These are phyloP conservation scores for Chytriomyces sp. DNA, from an alignment of 192 early-diverging fungal genomes.

Conservation along the genomic window DNA sequence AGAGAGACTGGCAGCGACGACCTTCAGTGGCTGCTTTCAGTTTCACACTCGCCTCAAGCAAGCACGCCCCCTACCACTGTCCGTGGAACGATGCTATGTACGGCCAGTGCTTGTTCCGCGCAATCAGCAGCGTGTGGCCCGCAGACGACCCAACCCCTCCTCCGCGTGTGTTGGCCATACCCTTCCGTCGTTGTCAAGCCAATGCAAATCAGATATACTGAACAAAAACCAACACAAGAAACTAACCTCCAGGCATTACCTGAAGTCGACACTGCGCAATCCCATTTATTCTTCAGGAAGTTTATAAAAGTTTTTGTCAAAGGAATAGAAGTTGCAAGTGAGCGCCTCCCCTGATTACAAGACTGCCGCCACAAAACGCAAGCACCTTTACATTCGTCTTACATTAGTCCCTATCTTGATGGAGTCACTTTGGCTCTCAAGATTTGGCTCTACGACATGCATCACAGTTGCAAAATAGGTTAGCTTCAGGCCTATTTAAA, in stretches of 20 bases:
- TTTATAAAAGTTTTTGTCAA: not conserved
- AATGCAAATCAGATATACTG: too few species aligned
- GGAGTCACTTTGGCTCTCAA: too few species aligned
- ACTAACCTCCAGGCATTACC: not conserved
- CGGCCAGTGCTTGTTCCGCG: conserved; percentile 47
- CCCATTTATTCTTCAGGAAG: not conserved
- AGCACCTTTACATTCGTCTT: too few species aligned
- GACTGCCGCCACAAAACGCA: too few species aligned
- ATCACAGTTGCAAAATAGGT: too few species aligned
- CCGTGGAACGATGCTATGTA: conserved; percentile 52
- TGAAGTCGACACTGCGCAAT: not conserved
- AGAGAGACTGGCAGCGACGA: conserved; percentile 43
- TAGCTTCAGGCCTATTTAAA: too few species aligned
- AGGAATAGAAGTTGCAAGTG: too few species aligned
- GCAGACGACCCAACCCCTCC: not conserved
- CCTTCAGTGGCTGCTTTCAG: not conserved
- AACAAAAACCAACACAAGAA: not conserved
- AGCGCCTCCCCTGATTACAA: too few species aligned
- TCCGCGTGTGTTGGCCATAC: not conserved
- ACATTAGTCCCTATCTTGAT: too few species aligned
- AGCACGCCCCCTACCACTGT: conserved; percentile 27
- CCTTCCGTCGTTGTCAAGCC: not conserved
- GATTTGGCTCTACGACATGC: too few species aligned
- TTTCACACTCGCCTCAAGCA: not conserved
- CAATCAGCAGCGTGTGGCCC: conserved; percentile 38